Percentiles rank a stretch among this genome's conserved stretches.
Conservation (phyloP, 1,139 yeast species). For the Blastobotrys ciferrii region DNA sequence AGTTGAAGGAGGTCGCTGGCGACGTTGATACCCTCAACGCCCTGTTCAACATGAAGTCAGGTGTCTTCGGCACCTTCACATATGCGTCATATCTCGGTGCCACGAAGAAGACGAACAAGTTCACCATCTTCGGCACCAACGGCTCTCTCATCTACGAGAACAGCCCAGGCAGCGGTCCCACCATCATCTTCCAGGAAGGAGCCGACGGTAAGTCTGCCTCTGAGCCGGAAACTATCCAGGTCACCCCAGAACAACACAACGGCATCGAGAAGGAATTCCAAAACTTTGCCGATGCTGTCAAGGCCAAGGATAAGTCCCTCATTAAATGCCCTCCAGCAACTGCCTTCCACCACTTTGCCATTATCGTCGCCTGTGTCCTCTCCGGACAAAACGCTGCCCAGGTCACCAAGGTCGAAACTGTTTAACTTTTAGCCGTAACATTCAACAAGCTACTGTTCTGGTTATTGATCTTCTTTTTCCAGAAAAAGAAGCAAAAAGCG, state of each 20-base stretch:
- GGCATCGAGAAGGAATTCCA: conserved; percentile 69
- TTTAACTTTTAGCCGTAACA: conserved; percentile 11
- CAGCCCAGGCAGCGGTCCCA: conserved; percentile 53
- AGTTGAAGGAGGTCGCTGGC: conserved; percentile 72
- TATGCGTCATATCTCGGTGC: conserved; percentile 92
- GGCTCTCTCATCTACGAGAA: conserved; percentile 72
- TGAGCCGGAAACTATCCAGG: conserved; percentile 46
- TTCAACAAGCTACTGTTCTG: background rate
- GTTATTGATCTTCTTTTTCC: no score
- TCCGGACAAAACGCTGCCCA: conserved; percentile 63
- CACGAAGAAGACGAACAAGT: conserved; percentile 61
- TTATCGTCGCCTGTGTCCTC: conserved; percentile 78
- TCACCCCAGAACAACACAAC: conserved; percentile 50
- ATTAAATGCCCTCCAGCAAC: conserved; percentile 62
- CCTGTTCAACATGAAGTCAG: conserved; percentile 57
- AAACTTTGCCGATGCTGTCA: conserved; percentile 70
- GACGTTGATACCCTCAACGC: conserved; percentile 77
- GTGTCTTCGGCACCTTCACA: conserved; percentile 81
- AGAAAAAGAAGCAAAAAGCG: no score
- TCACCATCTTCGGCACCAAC: conserved; percentile 71
- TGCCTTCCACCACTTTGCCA: conserved; percentile 88
- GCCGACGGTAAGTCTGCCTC: conserved; percentile 47
- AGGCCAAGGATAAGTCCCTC: conserved; percentile 57
- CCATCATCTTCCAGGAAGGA: conserved; percentile 43
- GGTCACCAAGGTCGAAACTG: conserved; percentile 49